These are phyloP conservation scores for Lentinus polychrous DNA, from an alignment of 1,284 basidiomycete species.

Conservation along the genomic window DNA sequence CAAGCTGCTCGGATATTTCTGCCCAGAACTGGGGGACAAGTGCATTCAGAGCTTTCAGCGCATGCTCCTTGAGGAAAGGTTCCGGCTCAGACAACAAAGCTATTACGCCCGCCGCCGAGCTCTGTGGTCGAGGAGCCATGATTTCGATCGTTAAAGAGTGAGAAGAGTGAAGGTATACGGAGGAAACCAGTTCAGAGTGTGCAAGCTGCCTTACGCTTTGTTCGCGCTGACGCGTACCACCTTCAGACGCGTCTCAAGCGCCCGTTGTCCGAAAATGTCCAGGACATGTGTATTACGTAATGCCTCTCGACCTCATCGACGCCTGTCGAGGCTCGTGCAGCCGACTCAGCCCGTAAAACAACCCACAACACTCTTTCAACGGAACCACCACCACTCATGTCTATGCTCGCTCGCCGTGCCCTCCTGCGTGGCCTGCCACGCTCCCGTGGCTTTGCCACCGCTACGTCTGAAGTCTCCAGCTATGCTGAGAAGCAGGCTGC, in stretches of 20 bases:
- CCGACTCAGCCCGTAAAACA: constrained; percentile 7
- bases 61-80: constrained; percentile 82
- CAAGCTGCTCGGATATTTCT: constrained; percentile 92
- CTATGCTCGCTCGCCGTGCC: constrained; percentile 46
- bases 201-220: background rate
- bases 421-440: constrained; percentile 35
- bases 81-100: constrained; percentile 87
- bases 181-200: constrained; percentile 6
- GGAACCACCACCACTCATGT: constrained; percentile 35
- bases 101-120: constrained; percentile 84
- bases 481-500: constrained; percentile 53
- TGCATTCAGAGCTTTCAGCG: constrained; percentile 73
- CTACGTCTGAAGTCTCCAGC: constrained; percentile 31
- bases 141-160: constrained; percentile 8
- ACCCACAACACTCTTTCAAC: background rate
- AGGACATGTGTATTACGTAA: background rate
- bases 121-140: constrained; percentile 43
- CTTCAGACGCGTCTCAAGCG: constrained; percentile 5
- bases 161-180: background rate
- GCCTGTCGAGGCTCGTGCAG: constrained; percentile 4
- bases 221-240: constrained; percentile 16
- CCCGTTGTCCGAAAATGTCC: background rate
- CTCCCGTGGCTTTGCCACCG: constrained; percentile 34
- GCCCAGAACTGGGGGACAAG: constrained; percentile 95
- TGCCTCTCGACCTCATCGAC: background rate